Percentiles rank a stretch among this genome's conserved stretches.
Conservation (phyloP, 2,329 filamentous ascomycete genomes). For the Pseudogymnoascus sp. region DNA sequence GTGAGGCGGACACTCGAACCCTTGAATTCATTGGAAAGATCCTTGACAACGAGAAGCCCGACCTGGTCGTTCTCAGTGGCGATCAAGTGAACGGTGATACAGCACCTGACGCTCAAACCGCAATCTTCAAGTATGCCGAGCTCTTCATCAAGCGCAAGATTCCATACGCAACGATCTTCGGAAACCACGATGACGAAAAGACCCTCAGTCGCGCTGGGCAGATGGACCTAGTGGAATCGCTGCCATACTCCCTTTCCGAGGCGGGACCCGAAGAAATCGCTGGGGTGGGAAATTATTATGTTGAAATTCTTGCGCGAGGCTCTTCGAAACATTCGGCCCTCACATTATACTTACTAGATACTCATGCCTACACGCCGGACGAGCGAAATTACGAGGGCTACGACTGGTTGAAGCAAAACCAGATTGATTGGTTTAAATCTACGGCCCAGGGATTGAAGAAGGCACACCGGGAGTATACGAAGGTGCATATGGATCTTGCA, state of each 20-base stretch:
- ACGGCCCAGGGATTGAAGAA: constrained; percentile 68
- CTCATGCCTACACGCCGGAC: constrained; percentile 84
- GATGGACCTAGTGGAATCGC: constrained; percentile 77
- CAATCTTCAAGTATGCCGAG: constrained; percentile 87
- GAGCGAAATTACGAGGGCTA: constrained; percentile 85
- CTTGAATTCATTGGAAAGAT: constrained; percentile 79
- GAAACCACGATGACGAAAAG: constrained; percentile 89
- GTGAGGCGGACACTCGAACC: constrained; percentile 86
- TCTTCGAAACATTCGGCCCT: constrained; percentile 78
- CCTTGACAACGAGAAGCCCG: constrained; percentile 86
- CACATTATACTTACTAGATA: constrained; percentile 91
- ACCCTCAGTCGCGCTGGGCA: constrained; percentile 66
- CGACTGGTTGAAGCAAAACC: constrained; percentile 90
- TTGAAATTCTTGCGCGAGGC: constrained; percentile 79
- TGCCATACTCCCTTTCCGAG: constrained; percentile 83
- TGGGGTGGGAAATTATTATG: constrained; percentile 88
- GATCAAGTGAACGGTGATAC: constrained; percentile 95
- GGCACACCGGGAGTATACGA: constrained; percentile 74
- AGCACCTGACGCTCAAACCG: constrained; percentile 81
- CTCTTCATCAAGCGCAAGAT: constrained; percentile 80
- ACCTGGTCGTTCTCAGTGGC: constrained; percentile 83
- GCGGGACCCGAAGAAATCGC: constrained; percentile 77
- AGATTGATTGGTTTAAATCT: constrained; percentile 88
- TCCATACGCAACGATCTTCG: constrained; percentile 89
- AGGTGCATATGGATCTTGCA: constrained; percentile 89